Evolutionary conservation across 2,329 filamentous ascomycete genomes (phyloP), one percentile per base, ranked within the genome.

Genomic region (Falciphora oryzae): DNA sequence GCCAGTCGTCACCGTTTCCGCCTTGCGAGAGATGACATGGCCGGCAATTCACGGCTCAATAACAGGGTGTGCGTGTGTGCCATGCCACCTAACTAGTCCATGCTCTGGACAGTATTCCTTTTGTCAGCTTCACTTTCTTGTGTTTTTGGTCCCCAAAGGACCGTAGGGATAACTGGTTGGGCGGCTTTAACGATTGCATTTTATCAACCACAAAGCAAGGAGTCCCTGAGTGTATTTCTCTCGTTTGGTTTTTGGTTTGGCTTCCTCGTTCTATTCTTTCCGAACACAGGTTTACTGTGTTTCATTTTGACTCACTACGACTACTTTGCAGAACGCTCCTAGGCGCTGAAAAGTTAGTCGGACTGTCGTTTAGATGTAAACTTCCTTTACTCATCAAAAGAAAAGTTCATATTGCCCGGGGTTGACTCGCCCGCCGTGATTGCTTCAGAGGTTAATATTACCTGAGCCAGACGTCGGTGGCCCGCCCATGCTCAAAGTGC

Each of bases 221-320:
- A 32, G 29, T 59, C 25, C 27, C 13, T n/a, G 29, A n/a, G 28
- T 59, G 14, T 38, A 18, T 38, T 38, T 38, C 2, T 38, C 2
- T 38, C 35, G 35, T 35, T 16, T 63, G 57, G 22, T 32, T 14
- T 44, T 60, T 63, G 50, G 2, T 16, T 27, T 57, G 5, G 5
- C 58, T n/a, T 64, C 22, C 14, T 63, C 28, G 2, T 50, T 63
- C 16, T 59, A 27, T n/a, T 50, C 53, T 4, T 63, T 63, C 18
- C 16, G 4, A 22, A 28, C 18, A 35, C 28, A 27, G 16, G 4
- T 14, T 4, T 16, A 27, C 28, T 22, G 14, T 63, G 16, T 28
- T 60, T 18, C 29, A 4, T n/a, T 53, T 25, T 56, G 31, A 10
- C 10, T 35, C 14, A 56, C 31, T n/a, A n/a, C 18, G 18, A n/a